Evolutionary conservation across 2,329 filamentous ascomycete genomes (phyloP).

Genomic region (Beauveria scarabaeidicola): DNA sequence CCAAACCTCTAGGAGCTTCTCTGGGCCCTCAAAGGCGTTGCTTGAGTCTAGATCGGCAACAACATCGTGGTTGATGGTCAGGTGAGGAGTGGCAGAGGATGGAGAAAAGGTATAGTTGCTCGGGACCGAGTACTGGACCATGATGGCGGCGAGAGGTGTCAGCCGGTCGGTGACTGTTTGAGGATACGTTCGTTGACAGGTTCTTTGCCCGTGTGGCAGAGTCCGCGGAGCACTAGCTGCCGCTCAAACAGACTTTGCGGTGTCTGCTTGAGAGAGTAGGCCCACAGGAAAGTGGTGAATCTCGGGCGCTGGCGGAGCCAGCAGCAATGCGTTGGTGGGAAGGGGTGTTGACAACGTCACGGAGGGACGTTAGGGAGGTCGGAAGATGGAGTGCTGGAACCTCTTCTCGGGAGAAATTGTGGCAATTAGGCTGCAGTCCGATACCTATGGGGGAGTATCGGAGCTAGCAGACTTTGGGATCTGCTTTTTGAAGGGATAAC

Average conservation of each 20-base stretch:
- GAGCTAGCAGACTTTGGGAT: conserved; percentile 56
- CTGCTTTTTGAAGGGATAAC: conserved; percentile 10
- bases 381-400: conserved; percentile 72
- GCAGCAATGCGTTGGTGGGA: conserved; percentile 49
- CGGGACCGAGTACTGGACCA: conserved; percentile 77
- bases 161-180: conserved; percentile 13
- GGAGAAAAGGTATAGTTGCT: conserved; percentile 75
- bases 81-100: conserved; percentile 73
- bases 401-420: conserved; percentile 82
- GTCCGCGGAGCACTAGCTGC: conserved; percentile 93
- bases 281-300: conserved; percentile 65
- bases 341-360: conserved; percentile 47
- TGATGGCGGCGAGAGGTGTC: conserved; percentile 29
- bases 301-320: conserved; percentile 76
- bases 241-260: conserved; percentile 93
- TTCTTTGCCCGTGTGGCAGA: conserved; percentile 32
- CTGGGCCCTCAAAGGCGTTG: conserved; percentile 96
- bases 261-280: conserved; percentile 95
- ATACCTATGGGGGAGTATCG: conserved; percentile 78
- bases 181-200: conserved; percentile 17
- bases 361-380: conserved; percentile 83
- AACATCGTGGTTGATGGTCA: conserved; percentile 95
- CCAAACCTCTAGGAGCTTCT: conserved; percentile 98
- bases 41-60: conserved; percentile 86
- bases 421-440: conserved; percentile 64